Percentiles rank a stretch among this genome's conserved stretches.
Conservation (phyloP, 2,329 filamentous ascomycete genomes). For the Trichoderma simmonsii region DNA sequence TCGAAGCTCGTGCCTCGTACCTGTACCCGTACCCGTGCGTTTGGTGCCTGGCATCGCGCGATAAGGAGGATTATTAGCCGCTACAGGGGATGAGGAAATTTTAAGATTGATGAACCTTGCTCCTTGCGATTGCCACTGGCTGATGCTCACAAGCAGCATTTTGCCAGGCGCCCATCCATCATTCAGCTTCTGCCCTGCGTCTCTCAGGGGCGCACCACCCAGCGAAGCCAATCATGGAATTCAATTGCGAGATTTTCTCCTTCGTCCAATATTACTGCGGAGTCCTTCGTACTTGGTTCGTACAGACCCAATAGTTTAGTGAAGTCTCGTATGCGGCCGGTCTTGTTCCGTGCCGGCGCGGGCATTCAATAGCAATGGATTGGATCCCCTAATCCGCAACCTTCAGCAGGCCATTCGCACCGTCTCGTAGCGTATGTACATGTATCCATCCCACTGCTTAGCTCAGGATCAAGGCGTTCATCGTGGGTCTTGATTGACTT, state of each 20-base stretch:
- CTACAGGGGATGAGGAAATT: constrained; percentile 5
- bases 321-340: constrained; percentile 7
- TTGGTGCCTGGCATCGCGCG: constrained; percentile 8
- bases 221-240: neutral
- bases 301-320: neutral
- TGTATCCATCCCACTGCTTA: neutral
- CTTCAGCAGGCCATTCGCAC: neutral
- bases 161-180: neutral
- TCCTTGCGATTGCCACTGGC: neutral
- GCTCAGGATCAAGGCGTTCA: neutral
- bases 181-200: neutral
- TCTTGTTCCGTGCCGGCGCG: neutral
- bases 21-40: neutral
- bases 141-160: neutral
- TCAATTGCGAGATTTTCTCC: neutral
- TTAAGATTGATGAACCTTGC: constrained; percentile 2
- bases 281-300: neutral
- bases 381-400: neutral
- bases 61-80: constrained; percentile 13
- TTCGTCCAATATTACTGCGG: neutral
- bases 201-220: constrained; percentile 4
- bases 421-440: neutral
- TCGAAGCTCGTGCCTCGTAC: neutral
- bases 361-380: neutral
- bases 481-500: neutral